phyloP scores from a whole-genome alignment of 2,329 filamentous ascomycete genomes.

The Trichophyton schoenleinii region DNA sequence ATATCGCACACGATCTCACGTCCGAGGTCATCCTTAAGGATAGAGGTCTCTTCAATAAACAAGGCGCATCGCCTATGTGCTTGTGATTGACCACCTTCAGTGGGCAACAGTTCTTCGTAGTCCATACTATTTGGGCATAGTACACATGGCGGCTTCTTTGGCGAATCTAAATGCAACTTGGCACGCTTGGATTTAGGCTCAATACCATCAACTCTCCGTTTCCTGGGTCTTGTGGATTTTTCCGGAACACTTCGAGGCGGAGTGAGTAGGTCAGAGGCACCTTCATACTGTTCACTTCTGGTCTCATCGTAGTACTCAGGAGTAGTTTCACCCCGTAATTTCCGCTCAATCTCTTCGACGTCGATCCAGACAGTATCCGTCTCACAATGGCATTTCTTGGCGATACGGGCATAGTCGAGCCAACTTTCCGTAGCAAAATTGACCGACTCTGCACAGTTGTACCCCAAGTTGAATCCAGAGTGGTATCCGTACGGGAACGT shows the following conservation, averaged over 20 bases:
- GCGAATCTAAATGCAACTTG: conserved; percentile 58
- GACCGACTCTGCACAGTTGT: conserved; percentile 97
- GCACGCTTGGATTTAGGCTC: conserved; percentile 62
- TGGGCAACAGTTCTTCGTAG: conserved; percentile 68
- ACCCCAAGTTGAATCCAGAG: conserved; percentile 93
- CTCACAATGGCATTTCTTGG: conserved; percentile 93
- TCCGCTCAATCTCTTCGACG: conserved; percentile 88
- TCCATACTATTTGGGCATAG: conserved; percentile 85
- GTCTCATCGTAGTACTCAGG: conserved; percentile 33
- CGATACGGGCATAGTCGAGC: conserved; percentile 88
- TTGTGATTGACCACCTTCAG: conserved; percentile 66
- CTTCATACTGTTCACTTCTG: conserved; percentile 54
- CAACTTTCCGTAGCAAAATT: conserved; percentile 95
- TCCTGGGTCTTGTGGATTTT: conserved; percentile 52
- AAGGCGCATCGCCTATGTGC: conserved; percentile 81
- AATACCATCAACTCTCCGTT: conserved; percentile 52
- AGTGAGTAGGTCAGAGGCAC: conserved; percentile 58
- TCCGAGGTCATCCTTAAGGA: conserved; percentile 55
- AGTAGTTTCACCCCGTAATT: conserved; percentile 69
- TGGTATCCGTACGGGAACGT: conserved; percentile 98
- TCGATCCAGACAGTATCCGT: conserved; percentile 98
- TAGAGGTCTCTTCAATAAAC: conserved; percentile 85
- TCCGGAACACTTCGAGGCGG: conserved; percentile 63
- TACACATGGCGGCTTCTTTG: conserved; percentile 68
- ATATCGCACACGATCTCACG: conserved; percentile 66